Base-by-base conservation (phyloP, 306 rosid genomes). In the Cucurbita moschata region DNA sequence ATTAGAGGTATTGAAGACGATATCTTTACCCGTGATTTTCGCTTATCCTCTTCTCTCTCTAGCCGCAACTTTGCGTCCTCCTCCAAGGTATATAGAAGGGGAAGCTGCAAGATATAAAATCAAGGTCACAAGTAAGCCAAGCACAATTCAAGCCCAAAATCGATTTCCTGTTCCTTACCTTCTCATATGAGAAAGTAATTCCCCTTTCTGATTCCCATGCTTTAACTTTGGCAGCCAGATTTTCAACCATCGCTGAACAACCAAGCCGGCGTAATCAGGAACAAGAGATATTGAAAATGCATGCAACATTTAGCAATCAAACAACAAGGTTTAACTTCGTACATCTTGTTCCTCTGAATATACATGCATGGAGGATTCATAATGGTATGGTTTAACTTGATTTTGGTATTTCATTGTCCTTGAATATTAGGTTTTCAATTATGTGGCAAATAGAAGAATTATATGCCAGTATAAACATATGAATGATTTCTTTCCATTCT, bases 131-230 rank as follows among this genome's bases (percentile, higher is more conserved):
- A 79, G 21, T 79, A 63, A 52, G 51, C 64, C 61, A 6, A 55
- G 35, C 4, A 46, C 63, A 53, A 72, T 49, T 37, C 58, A 30
- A 19, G 60, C 54, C 37, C 38, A n/a, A 46, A 16, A 58, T 19
- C 60, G 16, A n/a, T 14, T 52, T 35, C 42, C 54, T 49, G 55
- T 40, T 68, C 13, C 78, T 82, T 73, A 93, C 98, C 98, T 90
- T 90, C 83, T 88, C 98, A 69, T 88, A 93, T 62, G 89, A 77
- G 86, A 93, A 90, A 73, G 93, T 85, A 73, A 85, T 87, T 84
- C 90, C 96, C 82, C 86, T 88, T 74, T 93, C 98, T 73, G 58
- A 46, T 77, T 90, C 97, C 98, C 98, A 93, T 18, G 89, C 91
- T 76, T 83, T 90, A 19, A 90, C 92, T 87, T 80, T 90, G 69